Conservation (phyloP, 164 flowering plant genomes). For the Liriodendron chinense region DNA sequence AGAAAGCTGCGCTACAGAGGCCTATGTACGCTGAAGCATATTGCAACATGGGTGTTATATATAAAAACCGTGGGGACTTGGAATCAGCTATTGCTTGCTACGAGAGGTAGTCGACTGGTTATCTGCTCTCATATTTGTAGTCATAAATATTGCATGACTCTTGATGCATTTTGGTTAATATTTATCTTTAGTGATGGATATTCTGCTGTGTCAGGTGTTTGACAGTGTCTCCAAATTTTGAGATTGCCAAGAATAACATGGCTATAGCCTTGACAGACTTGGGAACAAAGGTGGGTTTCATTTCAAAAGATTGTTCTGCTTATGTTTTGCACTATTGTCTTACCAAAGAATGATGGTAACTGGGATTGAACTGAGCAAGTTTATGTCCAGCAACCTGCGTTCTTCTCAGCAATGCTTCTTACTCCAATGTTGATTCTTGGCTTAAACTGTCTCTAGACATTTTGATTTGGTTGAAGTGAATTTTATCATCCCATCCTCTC, state of each 20-base stretch:
- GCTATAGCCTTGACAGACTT: conserved; percentile 98
- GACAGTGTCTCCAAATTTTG: conserved; percentile 94
- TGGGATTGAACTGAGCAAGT: not conserved
- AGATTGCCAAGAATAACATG: conserved; percentile 99
- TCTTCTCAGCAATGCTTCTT: not conserved
- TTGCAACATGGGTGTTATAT: conserved; percentile 99
- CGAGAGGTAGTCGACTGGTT: conserved; percentile 63
- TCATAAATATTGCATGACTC: not conserved
- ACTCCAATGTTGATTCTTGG: not conserved
- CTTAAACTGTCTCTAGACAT: not conserved
- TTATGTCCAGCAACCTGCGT: not conserved
- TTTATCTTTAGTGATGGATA: not conserved
- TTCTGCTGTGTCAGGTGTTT: conserved; percentile 64
- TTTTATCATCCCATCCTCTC: not conserved
- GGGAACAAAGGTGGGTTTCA: conserved; percentile 78
- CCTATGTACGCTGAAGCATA: conserved; percentile 99
- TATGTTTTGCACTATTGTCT: not conserved
- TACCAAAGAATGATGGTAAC: not conserved
- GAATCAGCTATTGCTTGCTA: conserved; percentile 94
- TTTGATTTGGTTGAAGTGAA: not conserved
- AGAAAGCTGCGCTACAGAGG: conserved; percentile 92
- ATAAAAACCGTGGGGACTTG: conserved; percentile 90
- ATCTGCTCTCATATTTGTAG: not conserved
- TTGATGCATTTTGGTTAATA: not conserved
- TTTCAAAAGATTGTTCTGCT: not conserved